A percentile compares a stretch with the other conserved stretches of the same genome.
These are phyloP conservation scores for Protomyces inouyei DNA, from an alignment of 1,139 yeast species.

Conservation along the genomic window DNA sequence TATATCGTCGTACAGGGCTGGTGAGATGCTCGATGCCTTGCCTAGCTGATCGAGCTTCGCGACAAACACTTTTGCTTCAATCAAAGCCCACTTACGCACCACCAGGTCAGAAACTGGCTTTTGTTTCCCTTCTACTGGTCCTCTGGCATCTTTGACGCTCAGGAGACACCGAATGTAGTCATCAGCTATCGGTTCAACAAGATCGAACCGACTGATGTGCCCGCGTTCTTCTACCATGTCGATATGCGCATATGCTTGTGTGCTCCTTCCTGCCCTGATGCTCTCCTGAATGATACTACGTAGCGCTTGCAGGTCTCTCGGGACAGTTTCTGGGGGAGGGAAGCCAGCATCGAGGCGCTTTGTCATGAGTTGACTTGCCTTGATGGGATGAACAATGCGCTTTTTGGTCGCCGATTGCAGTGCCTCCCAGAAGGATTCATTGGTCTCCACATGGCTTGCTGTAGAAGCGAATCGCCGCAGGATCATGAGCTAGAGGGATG, in stretches of 20 bases:
- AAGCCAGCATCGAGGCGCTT: conserved; percentile 9
- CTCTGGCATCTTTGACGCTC: neutral
- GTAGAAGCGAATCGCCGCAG: neutral
- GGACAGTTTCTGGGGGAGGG: conserved; percentile 4
- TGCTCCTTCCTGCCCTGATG: neutral
- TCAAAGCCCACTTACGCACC: neutral
- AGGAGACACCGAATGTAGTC: conserved; percentile 12
- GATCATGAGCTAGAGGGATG: neutral
- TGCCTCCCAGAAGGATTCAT: neutral
- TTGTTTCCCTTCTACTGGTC: neutral
- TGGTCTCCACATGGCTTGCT: neutral
- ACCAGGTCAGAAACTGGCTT: neutral
- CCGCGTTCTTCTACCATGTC: conserved; percentile 1
- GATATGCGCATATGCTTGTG: conserved; percentile 13
- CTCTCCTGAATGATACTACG: neutral
- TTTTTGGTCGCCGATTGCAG: neutral
- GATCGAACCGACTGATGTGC: neutral
- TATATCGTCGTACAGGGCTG: neutral
- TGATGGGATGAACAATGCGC: conserved; percentile 17
- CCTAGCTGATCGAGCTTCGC: neutral
- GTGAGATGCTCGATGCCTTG: neutral
- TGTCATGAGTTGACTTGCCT: conserved; percentile 11
- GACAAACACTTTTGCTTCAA: neutral
- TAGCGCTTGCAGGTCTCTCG: neutral
- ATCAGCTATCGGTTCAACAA: conserved; percentile 15